Evolutionary conservation across 768 basidiomycete genomes (phyloP), one percentile per base, ranked within the genome.

Genomic region (Pisolithus orientalis): DNA sequence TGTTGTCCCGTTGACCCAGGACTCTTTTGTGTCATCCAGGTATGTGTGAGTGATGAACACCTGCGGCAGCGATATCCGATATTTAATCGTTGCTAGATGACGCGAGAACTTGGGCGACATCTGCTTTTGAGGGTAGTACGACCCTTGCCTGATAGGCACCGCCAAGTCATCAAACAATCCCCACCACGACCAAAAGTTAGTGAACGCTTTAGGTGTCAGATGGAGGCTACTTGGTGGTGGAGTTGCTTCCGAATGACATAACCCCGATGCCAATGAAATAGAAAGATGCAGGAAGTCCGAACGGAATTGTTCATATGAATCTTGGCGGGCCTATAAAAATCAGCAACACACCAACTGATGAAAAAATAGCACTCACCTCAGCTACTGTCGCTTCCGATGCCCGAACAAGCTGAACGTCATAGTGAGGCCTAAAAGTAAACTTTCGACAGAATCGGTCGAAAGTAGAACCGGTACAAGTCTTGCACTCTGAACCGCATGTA

Each of bases 181-280:
- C 80, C 90, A 94, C 94, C 94, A 96, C 1, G 85, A 79, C 80
- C 87, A 90, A 70, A 98, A 98, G 66, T 93, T 90, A 2, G 89
- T 76, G 60, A 92, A 93, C 2, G 82, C 75, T 57, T 86, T 84
- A 0, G 94, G 91, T 2, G 87, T 90, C 31, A 95, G 79, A 67
- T 98, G 88, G 50, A 97, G 71, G 58, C 80, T 89, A 69, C 85
- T 94, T 32, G 79, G 72, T 34, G 68, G 57, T 56, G 59, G 65
- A 16, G 44, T 37, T 34, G 50, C 49, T 43, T 62, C 67, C 39
- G 65, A 57, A 37, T 57, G 64, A 69, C 21, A 70, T 21, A 82
- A 72, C 6, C 84, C 84, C 2, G 88, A 87, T 25, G 80, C 79
- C 58, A 96, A 71, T 2, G 94, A 96, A 39, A 93, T 77, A 0